phyloP scores from a whole-genome alignment of 768 basidiomycete species.

The Cantharellus anzutake region DNA sequence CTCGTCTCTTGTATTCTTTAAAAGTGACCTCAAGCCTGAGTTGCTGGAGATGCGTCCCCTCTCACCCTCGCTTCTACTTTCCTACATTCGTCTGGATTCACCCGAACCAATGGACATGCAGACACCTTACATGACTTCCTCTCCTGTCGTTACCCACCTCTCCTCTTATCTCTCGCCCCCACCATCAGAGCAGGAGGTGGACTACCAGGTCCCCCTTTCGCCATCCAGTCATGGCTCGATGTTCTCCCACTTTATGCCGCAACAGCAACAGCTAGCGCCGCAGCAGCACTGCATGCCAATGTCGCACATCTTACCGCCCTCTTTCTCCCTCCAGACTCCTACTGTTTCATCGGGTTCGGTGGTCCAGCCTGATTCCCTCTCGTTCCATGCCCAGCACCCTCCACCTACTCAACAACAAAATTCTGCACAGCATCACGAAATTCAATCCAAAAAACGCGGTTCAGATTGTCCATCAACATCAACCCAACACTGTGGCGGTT shows the following conservation, averaged over 20 bases:
- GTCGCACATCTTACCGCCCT: slow-evolving; percentile 1
- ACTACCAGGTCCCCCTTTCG: not conserved
- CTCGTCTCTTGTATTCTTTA: not conserved
- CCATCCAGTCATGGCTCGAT: too few relatives aligned
- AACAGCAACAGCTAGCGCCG: not conserved
- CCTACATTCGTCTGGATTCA: slow-evolving; percentile 1
- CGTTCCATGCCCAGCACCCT: not conserved
- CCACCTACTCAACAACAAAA: not conserved
- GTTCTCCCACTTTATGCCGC: not conserved
- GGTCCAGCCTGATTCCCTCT: not conserved
- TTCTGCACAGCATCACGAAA: not conserved
- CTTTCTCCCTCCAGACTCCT: not conserved
- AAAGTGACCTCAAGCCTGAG: not conserved
- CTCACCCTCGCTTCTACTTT: slow-evolving; percentile 6
- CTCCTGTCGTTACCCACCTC: slow-evolving; percentile 1
- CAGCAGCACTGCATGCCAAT: slow-evolving; percentile 2
- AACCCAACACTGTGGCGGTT: slow-evolving; percentile 5
- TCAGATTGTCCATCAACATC: slow-evolving; percentile 6
- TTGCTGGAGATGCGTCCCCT: not conserved
- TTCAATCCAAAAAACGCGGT: not conserved
- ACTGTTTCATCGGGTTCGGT: not conserved
- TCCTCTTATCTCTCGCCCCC: slow-evolving; percentile 1
- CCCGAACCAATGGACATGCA: slow-evolving; percentile 1
- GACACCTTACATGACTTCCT: slow-evolving; percentile 1
- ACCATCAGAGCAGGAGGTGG: not conserved